Evolutionary conservation across 345 rosid genomes (phyloP), one percentile per base, ranked within the genome.

Genomic region (Syzygium grande): DNA sequence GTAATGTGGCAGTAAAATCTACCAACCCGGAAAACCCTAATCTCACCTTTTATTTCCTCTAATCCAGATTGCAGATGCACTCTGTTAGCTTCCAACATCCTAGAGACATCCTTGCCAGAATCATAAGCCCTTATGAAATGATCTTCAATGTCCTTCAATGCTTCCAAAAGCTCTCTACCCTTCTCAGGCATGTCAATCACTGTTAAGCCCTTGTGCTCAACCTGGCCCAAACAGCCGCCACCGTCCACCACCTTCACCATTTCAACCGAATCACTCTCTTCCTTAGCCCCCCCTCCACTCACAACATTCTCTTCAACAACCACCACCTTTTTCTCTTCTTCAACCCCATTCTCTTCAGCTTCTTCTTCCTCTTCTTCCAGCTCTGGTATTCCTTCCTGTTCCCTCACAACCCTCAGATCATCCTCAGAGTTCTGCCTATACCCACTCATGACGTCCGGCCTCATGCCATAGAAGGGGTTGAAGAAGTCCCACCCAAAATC

Each of bases 401-500:
- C 94, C 88, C 96, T 93, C 89, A 94, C 95, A 54, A 84, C 92
- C 87, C 90, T 94, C 86, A 94, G 87, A 65, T 95, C 94, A 86
- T 93, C 95, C 51, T 95, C 95, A 58, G 88, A 91, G 85, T 91
- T 84, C 51, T 77, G 51, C 84, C 88, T 90, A 51, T 93, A 94
- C 43, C 92, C 91, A 79, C 92, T 85, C 13, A 94, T 89, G 68
- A 93, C 89, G 85, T 95, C 95, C n/a, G 94, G 91, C 61, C 94
- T 89, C 91, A 91, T 90, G 25, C 88, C 89, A 52, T 92, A 94
- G 89, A 94, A 95, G 22, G 96, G 95, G 89, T 94, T 91, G 87
- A 95, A 95, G 86, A 94, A 95, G 85, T 95, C 98, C 98, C 98
- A 95, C 58, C 94, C 96, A 84, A 94, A 95, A 87, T 94, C 96